Evolutionary conservation across 1,139 yeast species (phyloP).

Genomic region (Insectozyma bohioensis): DNA sequence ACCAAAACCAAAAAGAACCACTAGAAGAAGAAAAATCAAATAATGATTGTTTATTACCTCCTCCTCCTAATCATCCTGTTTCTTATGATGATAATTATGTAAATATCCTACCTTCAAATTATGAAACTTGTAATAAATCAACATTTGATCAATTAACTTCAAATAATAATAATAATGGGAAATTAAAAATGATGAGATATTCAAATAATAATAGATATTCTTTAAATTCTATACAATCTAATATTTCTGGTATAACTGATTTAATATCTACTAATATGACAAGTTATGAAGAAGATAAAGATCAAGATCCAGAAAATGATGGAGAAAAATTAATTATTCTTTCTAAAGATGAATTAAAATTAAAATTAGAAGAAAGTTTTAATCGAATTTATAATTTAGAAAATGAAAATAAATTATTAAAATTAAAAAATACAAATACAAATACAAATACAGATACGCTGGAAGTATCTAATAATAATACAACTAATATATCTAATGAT

Average conservation of each 20-base stretch:
- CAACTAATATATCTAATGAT: background rate
- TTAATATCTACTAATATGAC: constrained; percentile 40
- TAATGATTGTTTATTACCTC: constrained; percentile 2
- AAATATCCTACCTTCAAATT: constrained; percentile 25
- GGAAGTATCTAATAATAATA: constrained; percentile 1
- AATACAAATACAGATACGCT: constrained; percentile 3
- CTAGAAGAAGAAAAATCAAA: background rate
- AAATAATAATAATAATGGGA: background rate
- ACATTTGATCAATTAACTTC: constrained; percentile 33
- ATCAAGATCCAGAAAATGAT: constrained; percentile 1
- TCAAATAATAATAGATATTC: constrained; percentile 32
- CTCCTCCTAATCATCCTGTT: constrained; percentile 9
- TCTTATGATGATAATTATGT: constrained; percentile 32
- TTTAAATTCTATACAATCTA: constrained; percentile 40
- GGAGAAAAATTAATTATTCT: constrained; percentile 13
- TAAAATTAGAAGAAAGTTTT: constrained; percentile 41
- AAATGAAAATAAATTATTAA: constrained; percentile 27
- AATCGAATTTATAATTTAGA: constrained; percentile 37
- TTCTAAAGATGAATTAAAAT: constrained; percentile 35
- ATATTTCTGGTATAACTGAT: constrained; percentile 44
- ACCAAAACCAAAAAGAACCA: background rate
- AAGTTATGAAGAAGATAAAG: constrained; percentile 30
- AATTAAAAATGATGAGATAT: background rate
- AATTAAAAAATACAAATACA: constrained; percentile 8
- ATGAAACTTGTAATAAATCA: constrained; percentile 35